Percentiles rank a stretch among this genome's conserved stretches.
These are phyloP conservation scores for Aristolochia fimbriata DNA, from an alignment of 164 flowering plant genomes.

Conservation along the genomic window DNA sequence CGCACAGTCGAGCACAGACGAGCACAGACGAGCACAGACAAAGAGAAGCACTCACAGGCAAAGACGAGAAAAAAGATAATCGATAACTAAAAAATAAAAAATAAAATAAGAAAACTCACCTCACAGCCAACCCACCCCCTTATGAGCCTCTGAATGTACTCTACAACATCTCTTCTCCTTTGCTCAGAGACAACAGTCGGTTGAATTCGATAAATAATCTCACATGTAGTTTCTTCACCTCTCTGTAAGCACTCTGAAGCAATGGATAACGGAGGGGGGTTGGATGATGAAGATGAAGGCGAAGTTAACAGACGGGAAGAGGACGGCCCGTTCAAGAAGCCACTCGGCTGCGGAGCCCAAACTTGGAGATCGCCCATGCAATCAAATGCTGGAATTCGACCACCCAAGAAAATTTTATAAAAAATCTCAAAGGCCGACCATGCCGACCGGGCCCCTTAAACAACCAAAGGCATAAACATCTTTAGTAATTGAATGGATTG, in stretches of 20 bases:
- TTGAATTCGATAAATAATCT: conserved; percentile 20
- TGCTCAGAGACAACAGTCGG: conserved; percentile 28
- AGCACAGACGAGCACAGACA: not conserved
- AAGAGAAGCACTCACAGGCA: not conserved
- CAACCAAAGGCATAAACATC: not conserved
- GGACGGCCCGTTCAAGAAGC: conserved; percentile 6
- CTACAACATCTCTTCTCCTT: conserved; percentile 55
- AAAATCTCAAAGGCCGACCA: not conserved
- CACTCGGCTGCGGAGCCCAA: conserved; percentile 16
- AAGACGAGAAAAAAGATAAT: not conserved
- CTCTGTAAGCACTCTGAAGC: conserved; percentile 17
- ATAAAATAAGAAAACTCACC: conserved; percentile 29
- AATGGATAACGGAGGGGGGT: conserved; percentile 19
- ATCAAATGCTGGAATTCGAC: conserved; percentile 2
- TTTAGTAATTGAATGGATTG: no score
- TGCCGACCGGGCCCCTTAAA: not conserved
- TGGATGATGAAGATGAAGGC: not conserved
- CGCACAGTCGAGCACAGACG: no score
- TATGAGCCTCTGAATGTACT: conserved; percentile 57
- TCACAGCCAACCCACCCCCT: conserved; percentile 37
- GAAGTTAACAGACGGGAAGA: conserved; percentile 2
- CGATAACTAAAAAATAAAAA: not conserved
- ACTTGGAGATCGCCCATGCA: conserved; percentile 31
- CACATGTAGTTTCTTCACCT: conserved; percentile 23
- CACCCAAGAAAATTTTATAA: no score